A percentile compares a stretch with the other conserved stretches of the same genome.
Evolutionary conservation across 2,329 filamentous ascomycete species (phyloP).

Genomic region (Raffaelea ambrosiae): DNA sequence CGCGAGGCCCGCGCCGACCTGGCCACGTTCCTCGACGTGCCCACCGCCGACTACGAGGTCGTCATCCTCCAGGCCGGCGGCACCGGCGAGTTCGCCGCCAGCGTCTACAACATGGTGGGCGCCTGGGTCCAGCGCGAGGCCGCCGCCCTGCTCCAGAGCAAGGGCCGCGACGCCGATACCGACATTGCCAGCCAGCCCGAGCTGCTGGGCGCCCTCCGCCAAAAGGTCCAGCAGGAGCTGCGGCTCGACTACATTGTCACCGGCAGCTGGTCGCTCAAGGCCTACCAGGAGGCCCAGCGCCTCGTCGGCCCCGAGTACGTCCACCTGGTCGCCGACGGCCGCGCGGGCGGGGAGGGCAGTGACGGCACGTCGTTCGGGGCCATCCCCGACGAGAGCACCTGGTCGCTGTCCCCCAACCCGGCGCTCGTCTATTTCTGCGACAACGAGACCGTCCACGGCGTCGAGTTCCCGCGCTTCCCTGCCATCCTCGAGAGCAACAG

Average conservation of each 20-base stretch:
- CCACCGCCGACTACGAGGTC: constrained; percentile 72
- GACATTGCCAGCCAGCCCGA: constrained; percentile 16
- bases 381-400: constrained; percentile 69
- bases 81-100: constrained; percentile 75
- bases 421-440: constrained; percentile 84
- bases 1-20: constrained; percentile 70
- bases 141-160: too few species aligned
- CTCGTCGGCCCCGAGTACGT: constrained; percentile 71
- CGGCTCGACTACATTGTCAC: constrained; percentile 87
- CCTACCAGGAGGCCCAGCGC: constrained; percentile 70
- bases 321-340: constrained; percentile 50
- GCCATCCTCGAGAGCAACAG: constrained; percentile 47
- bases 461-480: constrained; percentile 77
- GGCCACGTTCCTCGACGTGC: constrained; percentile 67
- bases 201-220: constrained; percentile 29
- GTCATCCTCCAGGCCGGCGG: constrained; percentile 85
- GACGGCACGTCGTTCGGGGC: constrained; percentile 67
- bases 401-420: constrained; percentile 61
- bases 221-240: constrained; percentile 59
- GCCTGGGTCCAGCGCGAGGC: constrained; percentile 67
- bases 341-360: constrained; percentile 28
- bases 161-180: constrained; percentile 28
- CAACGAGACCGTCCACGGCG: constrained; percentile 90
- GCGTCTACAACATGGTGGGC: constrained; percentile 74
- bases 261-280: constrained; percentile 85